A percentile compares a stretch with the other conserved stretches of the same genome.
Conservation (phyloP, 257 asterid species). For the Solanum pennellii region DNA sequence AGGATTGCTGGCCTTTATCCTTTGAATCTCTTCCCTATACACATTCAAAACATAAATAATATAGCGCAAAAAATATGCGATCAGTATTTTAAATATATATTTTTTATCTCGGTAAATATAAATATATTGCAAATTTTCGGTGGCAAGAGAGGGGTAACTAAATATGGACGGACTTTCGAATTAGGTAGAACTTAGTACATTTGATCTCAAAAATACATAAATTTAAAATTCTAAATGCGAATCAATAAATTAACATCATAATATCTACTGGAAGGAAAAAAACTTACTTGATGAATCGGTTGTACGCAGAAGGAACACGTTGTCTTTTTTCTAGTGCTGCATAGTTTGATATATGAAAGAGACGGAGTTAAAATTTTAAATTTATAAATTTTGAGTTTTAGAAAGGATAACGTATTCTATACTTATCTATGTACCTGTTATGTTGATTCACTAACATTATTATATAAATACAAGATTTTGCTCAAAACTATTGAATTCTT, state of each 20-base stretch:
- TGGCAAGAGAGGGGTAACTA: background rate
- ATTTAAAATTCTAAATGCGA: background rate
- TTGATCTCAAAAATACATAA: background rate
- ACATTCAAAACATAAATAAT: background rate
- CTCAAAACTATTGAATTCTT: background rate
- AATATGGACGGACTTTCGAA: background rate
- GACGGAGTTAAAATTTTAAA: background rate
- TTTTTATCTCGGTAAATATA: background rate
- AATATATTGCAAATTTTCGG: background rate
- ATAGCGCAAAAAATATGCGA: too few species aligned
- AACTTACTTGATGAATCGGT: conserved; percentile 7
- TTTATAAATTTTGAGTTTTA: background rate
- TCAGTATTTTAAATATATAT: too few species aligned
- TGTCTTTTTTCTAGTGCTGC: conserved; percentile 10
- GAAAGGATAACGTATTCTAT: background rate
- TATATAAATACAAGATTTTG: background rate
- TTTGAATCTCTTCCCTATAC: conserved; percentile 85
- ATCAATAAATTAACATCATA: background rate
- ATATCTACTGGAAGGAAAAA: background rate
- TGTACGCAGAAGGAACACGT: conserved; percentile 8
- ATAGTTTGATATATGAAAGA: background rate
- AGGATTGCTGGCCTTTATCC: conserved; percentile 85
- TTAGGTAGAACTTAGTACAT: background rate
- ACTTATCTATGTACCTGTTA: background rate
- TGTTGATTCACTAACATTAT: background rate